Evolutionary conservation across 2,329 filamentous ascomycete species (phyloP).

Genomic region (Botrytis porri): DNA sequence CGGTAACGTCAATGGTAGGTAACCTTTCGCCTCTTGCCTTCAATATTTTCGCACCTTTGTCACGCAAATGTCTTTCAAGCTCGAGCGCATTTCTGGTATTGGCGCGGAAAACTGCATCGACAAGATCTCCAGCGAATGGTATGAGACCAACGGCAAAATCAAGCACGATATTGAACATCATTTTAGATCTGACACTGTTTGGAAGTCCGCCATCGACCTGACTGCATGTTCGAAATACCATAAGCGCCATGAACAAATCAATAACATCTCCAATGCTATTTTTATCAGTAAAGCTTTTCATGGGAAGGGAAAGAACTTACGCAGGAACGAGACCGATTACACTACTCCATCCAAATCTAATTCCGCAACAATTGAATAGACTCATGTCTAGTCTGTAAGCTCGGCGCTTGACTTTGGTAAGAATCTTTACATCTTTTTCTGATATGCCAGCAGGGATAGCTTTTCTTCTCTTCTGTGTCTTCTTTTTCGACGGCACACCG

Average conservation of each 20-base stretch:
- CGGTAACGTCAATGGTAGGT: conserved; percentile 51
- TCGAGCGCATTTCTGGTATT: conserved; percentile 75
- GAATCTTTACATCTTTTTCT: conserved; percentile 73
- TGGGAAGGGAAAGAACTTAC: conserved; percentile 49
- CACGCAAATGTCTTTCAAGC: conserved; percentile 61
- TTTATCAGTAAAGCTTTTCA: conserved; percentile 26
- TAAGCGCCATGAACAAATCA: conserved; percentile 70
- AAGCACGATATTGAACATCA: conserved; percentile 76
- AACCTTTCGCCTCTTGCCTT: conserved; percentile 47
- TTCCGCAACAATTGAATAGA: conserved; percentile 76
- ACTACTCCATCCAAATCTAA: conserved; percentile 85
- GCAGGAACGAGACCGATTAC: conserved; percentile 81
- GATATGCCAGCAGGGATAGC: conserved; percentile 80
- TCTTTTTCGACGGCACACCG: conserved; percentile 60
- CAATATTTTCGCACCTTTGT: conserved; percentile 61
- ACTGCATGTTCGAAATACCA: conserved; percentile 70
- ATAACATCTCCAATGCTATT: conserved; percentile 68
- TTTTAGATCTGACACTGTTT: conserved; percentile 56
- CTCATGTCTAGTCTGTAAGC: conserved; percentile 84
- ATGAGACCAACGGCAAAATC: conserved; percentile 74
- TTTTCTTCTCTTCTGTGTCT: conserved; percentile 81
- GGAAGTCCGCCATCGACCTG: conserved; percentile 76
- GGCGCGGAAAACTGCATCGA: conserved; percentile 66
- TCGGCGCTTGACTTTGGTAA: conserved; percentile 80
- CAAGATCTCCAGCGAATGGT: conserved; percentile 72